Evolutionary conservation across 805 yeast species (phyloP).

Genomic region (Barnettozyma populi): DNA sequence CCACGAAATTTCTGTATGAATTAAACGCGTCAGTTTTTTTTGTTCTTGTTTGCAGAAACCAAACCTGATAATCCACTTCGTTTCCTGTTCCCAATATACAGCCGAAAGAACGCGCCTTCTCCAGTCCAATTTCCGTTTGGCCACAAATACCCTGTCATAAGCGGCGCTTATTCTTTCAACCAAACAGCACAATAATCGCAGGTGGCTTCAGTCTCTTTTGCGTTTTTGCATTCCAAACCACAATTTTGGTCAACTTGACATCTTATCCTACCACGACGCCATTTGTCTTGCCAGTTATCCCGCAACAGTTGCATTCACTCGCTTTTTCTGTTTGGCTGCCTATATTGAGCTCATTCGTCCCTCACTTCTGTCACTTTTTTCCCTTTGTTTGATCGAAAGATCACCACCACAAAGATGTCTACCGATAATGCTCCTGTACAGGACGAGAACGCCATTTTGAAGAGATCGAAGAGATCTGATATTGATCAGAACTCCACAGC

Average conservation of each 20-base stretch:
- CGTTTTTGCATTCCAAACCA: not conserved
- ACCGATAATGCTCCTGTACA: constrained; percentile 13
- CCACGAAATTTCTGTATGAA: not conserved
- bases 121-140: not conserved
- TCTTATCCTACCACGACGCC: not conserved
- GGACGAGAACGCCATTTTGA: constrained; percentile 18
- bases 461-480: constrained; percentile 11
- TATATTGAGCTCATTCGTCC: not conserved
- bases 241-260: not conserved
- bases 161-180: not conserved
- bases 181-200: not conserved
- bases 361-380: too few species aligned
- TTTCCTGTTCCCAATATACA: not conserved
- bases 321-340: not conserved
- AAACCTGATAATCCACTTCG: not conserved
- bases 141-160: not conserved
- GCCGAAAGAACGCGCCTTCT: not conserved
- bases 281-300: not conserved
- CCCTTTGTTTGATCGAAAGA: not conserved
- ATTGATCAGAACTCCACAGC: not conserved
- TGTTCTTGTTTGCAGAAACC: not conserved
- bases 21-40: not conserved
- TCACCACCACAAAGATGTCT: constrained; percentile 10
- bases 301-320: not conserved
- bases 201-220: not conserved